Evolutionary conservation across 2,329 filamentous ascomycete species (phyloP), one percentile per base, ranked within the genome.

Genomic region (Aspergillus alliaceus): DNA sequence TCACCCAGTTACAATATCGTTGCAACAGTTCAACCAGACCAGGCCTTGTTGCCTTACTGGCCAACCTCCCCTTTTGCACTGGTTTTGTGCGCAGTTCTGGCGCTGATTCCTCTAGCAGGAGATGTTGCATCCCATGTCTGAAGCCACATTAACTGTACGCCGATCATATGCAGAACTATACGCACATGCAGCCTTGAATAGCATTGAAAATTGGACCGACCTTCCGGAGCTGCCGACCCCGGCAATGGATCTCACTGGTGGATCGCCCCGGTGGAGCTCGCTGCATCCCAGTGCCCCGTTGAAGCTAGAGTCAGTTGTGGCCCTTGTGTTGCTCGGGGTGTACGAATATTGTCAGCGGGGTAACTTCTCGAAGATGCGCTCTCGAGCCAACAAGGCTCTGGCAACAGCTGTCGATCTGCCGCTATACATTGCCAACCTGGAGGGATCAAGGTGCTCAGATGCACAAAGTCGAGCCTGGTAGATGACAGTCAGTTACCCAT

Each of bases 321-420:
- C 67, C 8, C 60, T 69, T 7, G 54, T 63, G 2, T 47, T 62
- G 1, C 61, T 69, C 20, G 53, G 59, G 3, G 40, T 69, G 2
- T 68, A 69, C 52, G 66, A 69, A 34, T 66, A 62, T 35, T 62
- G 56, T 31, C 67, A 69, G 46, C 56, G 61, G 8, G 66, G 65
- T 1, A 69, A 64, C 42, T 34, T 61, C 4, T 57, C 60, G 1
- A 58, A 59, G 34, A 69, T 69, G 66, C 62, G 66, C 9, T 55
- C 54, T 39, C 63, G 66, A 7, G 56, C 62, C 6, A 65, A 68
- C 31, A 60, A 68, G 20, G 66, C 67, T n/a, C 22, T 68, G 2
- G 68, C 65, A 1, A 60, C 62, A 12, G 66, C 67, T 15, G 67
- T 69, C 63, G 66, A 69, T 51, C 48, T 64, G 6, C 63, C 61